phyloP scores from a whole-genome alignment of 305 asterid species.

The Solanum hybrid region DNA sequence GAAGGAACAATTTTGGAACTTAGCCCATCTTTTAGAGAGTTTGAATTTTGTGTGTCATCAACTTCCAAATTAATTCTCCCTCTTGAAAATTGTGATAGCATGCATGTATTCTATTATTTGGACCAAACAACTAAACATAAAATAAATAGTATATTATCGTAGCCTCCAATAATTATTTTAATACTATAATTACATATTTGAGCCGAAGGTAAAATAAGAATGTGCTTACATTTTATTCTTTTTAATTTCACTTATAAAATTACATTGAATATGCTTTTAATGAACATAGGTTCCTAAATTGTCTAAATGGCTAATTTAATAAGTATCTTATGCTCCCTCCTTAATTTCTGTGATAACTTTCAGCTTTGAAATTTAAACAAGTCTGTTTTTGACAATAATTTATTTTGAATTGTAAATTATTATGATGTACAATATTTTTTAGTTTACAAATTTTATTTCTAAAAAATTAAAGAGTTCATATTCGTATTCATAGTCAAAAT shows the following conservation, averaged over 20 bases:
- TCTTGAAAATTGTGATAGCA: neutral
- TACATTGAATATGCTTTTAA: too few species aligned
- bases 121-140: neutral
- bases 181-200: neutral
- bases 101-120: neutral
- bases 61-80: neutral
- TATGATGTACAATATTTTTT: neutral
- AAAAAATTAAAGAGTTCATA: neutral
- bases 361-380: neutral
- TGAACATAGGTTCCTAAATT: neutral
- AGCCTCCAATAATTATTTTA: neutral
- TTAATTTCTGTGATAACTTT: neutral
- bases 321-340: neutral
- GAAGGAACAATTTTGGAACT: neutral
- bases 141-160: neutral
- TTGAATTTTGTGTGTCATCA: neutral
- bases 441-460: too few species aligned
- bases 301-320: neutral
- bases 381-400: neutral
- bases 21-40: neutral
- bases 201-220: neutral
- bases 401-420: neutral
- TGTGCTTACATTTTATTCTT: too few species aligned
- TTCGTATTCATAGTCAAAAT: neutral
- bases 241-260: neutral